These are phyloP conservation scores for Puya raimondii DNA, from an alignment of 176 grass and related monocot genomes.

Conservation along the genomic window DNA sequence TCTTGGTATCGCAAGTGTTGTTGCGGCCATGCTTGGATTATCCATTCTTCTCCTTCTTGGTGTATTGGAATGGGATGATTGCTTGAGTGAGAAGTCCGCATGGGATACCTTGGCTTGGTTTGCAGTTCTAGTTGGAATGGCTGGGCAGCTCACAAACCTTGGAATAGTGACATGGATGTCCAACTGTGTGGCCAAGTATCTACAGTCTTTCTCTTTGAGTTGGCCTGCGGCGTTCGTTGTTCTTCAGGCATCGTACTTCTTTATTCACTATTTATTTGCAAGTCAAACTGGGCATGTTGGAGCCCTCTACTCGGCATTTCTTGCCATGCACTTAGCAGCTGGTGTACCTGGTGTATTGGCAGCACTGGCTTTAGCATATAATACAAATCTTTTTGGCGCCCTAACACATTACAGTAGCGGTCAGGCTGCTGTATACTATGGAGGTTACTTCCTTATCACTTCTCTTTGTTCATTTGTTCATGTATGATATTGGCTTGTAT, in stretches of 20 bases:
- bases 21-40: constrained; percentile 79
- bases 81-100: constrained; percentile 78
- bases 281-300: constrained; percentile 84
- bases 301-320: constrained; percentile 70
- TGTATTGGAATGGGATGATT: constrained; percentile 81
- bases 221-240: constrained; percentile 60
- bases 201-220: constrained; percentile 56
- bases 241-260: constrained; percentile 68
- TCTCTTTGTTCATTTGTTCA: constrained; percentile 1
- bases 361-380: constrained; percentile 65
- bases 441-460: constrained; percentile 49
- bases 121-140: constrained; percentile 81
- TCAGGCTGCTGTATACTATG: constrained; percentile 82
- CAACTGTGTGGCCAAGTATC: constrained; percentile 57
- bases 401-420: constrained; percentile 80
- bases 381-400: constrained; percentile 74
- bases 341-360: constrained; percentile 60
- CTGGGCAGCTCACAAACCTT: constrained; percentile 62
- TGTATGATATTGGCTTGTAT: neutral
- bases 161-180: constrained; percentile 86
- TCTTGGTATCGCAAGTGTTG: constrained; percentile 67
- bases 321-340: constrained; percentile 72
- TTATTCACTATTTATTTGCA: constrained; percentile 87
- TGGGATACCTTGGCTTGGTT: constrained; percentile 92
- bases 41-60: constrained; percentile 82